Conservation (phyloP, 495 filamentous ascomycete genomes). For the Aspergillus indologenus region DNA sequence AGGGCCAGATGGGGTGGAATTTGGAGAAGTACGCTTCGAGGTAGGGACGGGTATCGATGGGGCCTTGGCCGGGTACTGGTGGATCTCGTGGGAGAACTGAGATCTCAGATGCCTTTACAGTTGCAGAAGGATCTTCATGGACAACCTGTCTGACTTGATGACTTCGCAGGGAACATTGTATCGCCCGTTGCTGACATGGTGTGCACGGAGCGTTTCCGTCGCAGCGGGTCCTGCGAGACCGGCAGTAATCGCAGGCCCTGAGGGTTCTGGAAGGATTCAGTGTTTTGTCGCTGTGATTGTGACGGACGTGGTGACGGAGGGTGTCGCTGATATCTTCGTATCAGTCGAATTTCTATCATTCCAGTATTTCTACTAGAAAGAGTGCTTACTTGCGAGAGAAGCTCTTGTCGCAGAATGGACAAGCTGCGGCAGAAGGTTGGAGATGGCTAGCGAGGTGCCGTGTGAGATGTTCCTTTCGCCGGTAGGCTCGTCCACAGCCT, state of each 20-base stretch:
- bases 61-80: not conserved
- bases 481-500: not conserved
- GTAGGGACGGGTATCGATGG: not conserved
- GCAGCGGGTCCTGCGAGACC: constrained; percentile 12
- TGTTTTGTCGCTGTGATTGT: not conserved
- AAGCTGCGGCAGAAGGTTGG: not conserved
- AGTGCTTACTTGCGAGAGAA: not conserved
- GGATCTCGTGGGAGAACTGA: not conserved
- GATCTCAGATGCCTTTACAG: no score
- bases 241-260: constrained; percentile 10
- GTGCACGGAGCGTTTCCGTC: constrained; percentile 10
- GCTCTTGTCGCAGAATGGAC: not conserved
- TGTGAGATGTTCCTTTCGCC: not conserved
- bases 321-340: not conserved
- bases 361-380: not conserved
- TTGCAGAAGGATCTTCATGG: no score
- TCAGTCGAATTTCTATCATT: not conserved
- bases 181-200: constrained; percentile 4
- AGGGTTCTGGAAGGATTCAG: not conserved
- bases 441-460: not conserved
- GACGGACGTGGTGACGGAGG: not conserved
- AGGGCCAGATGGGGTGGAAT: constrained; percentile 18
- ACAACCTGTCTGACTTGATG: no score
- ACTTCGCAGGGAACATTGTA: not conserved
- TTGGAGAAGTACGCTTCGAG: constrained; percentile 17